These are phyloP conservation scores for Bipolaris sorokiniana DNA, from an alignment of 2,329 filamentous ascomycete genomes.

Conservation along the genomic window DNA sequence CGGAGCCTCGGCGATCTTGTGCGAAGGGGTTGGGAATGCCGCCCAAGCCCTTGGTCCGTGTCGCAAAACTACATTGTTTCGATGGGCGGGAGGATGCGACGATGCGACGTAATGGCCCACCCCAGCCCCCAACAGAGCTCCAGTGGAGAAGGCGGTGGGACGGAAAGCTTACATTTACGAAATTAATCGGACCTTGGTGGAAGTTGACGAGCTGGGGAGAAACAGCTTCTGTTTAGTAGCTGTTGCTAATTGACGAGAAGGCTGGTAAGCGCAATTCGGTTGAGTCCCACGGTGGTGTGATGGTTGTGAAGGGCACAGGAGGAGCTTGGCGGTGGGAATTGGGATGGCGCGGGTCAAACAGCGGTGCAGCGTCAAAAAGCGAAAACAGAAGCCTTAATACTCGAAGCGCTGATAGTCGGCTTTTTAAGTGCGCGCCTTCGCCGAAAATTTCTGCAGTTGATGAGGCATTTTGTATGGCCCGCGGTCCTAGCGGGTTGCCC, in stretches of 20 bases:
- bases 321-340: conserved; percentile 27
- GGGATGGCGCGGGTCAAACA: conserved; percentile 30
- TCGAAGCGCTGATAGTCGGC: conserved; percentile 26
- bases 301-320: conserved; percentile 32
- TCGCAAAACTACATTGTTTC: conserved; percentile 17
- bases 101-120: conserved; percentile 7
- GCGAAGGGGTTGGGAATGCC: neutral
- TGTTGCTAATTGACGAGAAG: conserved; percentile 26
- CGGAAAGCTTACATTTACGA: conserved; percentile 44
- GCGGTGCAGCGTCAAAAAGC: conserved; percentile 39
- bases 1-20: neutral
- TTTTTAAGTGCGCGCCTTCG: conserved; percentile 39
- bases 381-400: conserved; percentile 21
- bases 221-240: conserved; percentile 19
- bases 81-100: conserved; percentile 16
- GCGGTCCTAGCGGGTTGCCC: conserved; percentile 38
- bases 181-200: conserved; percentile 26
- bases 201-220: conserved; percentile 19
- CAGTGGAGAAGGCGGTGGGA: conserved; percentile 1
- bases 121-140: conserved; percentile 24
- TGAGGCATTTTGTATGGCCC: conserved; percentile 48
- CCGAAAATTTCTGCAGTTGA: conserved; percentile 44
- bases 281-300: conserved; percentile 21
- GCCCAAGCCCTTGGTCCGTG: conserved; percentile 22
- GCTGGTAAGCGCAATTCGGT: conserved; percentile 42